These are phyloP conservation scores for Neurospora sp. DNA, from an alignment of 495 filamentous ascomycete species.

Conservation along the genomic window DNA sequence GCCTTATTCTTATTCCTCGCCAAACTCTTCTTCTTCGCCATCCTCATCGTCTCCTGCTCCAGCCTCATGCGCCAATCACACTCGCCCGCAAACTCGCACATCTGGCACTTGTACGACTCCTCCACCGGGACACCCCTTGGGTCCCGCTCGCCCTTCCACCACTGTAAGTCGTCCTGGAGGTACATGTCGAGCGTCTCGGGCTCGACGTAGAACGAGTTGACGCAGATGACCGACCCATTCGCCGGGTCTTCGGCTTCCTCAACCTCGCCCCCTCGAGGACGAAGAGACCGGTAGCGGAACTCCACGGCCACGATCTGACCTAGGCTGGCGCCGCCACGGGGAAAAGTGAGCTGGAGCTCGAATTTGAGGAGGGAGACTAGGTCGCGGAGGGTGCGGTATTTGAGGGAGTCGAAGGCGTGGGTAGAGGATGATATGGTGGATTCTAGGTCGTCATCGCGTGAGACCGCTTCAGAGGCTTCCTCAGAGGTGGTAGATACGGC, in stretches of 20 bases:
- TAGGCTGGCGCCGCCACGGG: conserved; percentile 38
- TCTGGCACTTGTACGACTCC: conserved; percentile 81
- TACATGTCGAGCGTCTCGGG: conserved; percentile 51
- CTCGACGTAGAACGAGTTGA: conserved; percentile 61
- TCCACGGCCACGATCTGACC: conserved; percentile 53
- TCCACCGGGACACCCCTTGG: conserved; percentile 75
- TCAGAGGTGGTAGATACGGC: conserved; percentile 33
- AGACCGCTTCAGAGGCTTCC: background rate
- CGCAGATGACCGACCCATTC: conserved; percentile 45
- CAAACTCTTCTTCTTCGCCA: conserved; percentile 5
- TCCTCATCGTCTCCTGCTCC: conserved; percentile 21
- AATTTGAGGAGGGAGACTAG: conserved; percentile 28
- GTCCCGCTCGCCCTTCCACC: conserved; percentile 76
- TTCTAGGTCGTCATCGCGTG: background rate
- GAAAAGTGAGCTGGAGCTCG: conserved; percentile 47
- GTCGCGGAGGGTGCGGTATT: conserved; percentile 30
- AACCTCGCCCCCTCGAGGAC: background rate
- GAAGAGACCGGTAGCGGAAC: conserved; percentile 38
- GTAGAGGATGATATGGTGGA: background rate
- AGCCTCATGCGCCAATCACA: conserved; percentile 43
- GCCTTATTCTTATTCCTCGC: background rate
- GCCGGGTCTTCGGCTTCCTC: conserved; percentile 14
- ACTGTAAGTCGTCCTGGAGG: conserved; percentile 58
- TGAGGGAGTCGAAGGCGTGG: conserved; percentile 6
- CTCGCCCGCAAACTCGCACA: conserved; percentile 44